A percentile compares a stretch with the other conserved stretches of the same genome.
Conservation (phyloP, 345 rosid species). For the Eucalyptus paniculata region DNA sequence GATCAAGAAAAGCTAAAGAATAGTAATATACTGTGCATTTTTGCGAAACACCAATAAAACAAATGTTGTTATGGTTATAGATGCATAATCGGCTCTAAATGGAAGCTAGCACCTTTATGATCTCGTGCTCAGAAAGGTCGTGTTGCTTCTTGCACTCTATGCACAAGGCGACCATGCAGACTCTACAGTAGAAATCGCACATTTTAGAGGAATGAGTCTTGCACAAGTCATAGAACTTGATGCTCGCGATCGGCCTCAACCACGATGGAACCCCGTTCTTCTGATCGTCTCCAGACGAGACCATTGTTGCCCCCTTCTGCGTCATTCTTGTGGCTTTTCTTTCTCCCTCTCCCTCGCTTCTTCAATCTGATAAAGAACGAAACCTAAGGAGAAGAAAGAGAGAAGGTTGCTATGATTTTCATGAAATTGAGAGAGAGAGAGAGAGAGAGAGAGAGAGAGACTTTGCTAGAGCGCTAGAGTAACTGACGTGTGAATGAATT, state of each 20-base stretch:
- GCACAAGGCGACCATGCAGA: neutral
- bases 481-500: neutral
- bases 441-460: neutral
- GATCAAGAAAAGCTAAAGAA: neutral
- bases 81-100: neutral
- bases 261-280: neutral
- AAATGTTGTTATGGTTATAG: neutral
- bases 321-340: neutral
- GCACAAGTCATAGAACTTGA: neutral
- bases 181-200: neutral
- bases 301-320: neutral
- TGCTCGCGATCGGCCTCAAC: neutral
- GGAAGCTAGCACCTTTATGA: neutral
- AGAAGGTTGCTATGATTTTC: neutral
- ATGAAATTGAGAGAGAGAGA: neutral
- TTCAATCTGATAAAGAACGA: neutral
- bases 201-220: neutral
- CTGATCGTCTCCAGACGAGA: neutral
- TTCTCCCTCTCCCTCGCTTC: neutral
- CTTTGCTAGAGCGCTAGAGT: neutral
- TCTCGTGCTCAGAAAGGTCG: neutral
- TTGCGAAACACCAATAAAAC: neutral
- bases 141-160: neutral
- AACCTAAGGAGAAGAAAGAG: neutral
- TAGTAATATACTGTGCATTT: neutral